Base-by-base conservation (phyloP, 768 basidiomycete species). In the Russula lepida region DNA sequence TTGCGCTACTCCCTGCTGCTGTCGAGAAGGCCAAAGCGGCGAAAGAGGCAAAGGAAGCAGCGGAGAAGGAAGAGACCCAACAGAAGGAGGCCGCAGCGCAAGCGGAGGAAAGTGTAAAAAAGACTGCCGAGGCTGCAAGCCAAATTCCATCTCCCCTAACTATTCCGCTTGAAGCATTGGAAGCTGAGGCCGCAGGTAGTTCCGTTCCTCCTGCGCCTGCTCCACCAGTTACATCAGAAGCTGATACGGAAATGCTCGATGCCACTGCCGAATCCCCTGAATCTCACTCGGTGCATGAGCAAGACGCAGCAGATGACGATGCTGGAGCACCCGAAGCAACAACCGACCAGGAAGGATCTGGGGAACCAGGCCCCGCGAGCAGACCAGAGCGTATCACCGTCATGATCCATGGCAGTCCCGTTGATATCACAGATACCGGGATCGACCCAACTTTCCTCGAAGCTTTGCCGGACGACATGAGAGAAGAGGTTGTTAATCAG, bases 371-470 rank as follows among this genome's bases (percentile, higher is more conserved):
- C 6, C 54, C 78, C 12, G 73, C 80, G 33, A 71, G 66, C 55
- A 68, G 69, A n/a, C 69, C 76, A 39, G 79, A 84, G 65, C 84
- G 97, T 37, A 79, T 95, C 28, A 92, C 90, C 1, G 88, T 99
- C 68, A 81, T 84, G 75, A 92, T 99, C 56, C 91, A 94, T 72
- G 97, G 97, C 54, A 90, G 84, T 64, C 79, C 86, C 7, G 92
- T 98, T 28, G 97, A 99, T 70, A 99, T 99, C 71, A 99, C 97
- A 2, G 94, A 98, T 68, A 95, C 94, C 39, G 97, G 97, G 5
- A 98, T 99, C 69, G 97, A 99, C 71, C 92, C 95, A 2, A 94
- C 92, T 6, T 99, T 99, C 81, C 77, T 99, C 59, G 94, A 98
- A 74, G 97, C 97, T 27, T 76, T 99, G 9, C 97, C 97, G 0